These are phyloP conservation scores for Hypholoma sublateritium DNA, from an alignment of 768 basidiomycete genomes.

Conservation along the genomic window DNA sequence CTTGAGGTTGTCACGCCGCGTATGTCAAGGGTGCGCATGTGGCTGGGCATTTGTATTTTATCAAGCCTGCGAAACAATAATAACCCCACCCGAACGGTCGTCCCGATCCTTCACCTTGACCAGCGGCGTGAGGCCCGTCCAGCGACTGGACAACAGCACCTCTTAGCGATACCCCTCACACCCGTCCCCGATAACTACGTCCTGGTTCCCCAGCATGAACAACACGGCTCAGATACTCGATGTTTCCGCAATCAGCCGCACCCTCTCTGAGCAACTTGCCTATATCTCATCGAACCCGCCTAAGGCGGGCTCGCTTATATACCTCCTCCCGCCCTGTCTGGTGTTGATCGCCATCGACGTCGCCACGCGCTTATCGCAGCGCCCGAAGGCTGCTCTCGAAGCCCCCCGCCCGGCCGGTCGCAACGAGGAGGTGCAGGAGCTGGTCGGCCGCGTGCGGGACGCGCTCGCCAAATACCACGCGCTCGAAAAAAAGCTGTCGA, in stretches of 20 bases:
- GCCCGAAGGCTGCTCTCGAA: conserved; percentile 3
- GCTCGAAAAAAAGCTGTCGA: conserved; percentile 26
- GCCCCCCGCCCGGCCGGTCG: neutral
- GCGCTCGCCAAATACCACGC: conserved; percentile 27
- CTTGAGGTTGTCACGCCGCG: conserved; percentile 2
- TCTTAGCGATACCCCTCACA: neutral
- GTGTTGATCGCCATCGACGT: conserved; percentile 34
- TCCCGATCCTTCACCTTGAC: neutral
- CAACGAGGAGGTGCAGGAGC: conserved; percentile 11
- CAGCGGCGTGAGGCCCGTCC: neutral
- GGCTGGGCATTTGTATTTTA: conserved; percentile 2
- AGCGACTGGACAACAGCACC: neutral
- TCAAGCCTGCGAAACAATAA: conserved; percentile 3
- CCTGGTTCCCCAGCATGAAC: neutral
- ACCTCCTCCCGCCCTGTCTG: conserved; percentile 32
- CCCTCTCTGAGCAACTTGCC: conserved; percentile 12
- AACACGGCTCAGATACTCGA: neutral
- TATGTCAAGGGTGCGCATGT: neutral
- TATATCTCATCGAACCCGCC: conserved; percentile 16
- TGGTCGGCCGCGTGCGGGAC: conserved; percentile 24
- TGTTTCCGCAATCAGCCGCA: conserved; percentile 3
- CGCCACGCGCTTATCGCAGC: conserved; percentile 13
- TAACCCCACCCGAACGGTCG: neutral
- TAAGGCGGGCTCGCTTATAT: conserved; percentile 25
- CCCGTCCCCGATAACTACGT: neutral